Evolutionary conservation across 768 basidiomycete species (phyloP).

Genomic region (Suillus variegatus): DNA sequence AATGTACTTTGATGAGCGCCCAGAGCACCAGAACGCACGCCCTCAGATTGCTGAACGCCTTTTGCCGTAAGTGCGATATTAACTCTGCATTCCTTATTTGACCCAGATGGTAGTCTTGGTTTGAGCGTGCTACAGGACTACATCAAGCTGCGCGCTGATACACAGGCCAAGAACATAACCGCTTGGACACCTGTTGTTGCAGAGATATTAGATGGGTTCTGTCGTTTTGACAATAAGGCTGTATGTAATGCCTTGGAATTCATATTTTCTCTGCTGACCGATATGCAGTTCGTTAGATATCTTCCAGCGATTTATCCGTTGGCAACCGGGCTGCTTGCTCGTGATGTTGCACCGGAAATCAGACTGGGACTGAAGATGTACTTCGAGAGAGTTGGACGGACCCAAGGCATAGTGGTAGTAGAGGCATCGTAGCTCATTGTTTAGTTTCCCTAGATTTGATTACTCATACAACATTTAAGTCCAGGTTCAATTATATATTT

Average conservation of each 20-base stretch:
- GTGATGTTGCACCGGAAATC: constrained; percentile 84
- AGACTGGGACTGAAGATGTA: constrained; percentile 77
- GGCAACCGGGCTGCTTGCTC: constrained; percentile 78
- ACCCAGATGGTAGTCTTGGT: constrained; percentile 60
- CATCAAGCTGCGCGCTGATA: constrained; percentile 84
- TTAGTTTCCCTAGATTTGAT: constrained; percentile 16
- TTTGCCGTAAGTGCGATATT: constrained; percentile 56
- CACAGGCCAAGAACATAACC: constrained; percentile 90
- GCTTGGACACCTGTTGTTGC: constrained; percentile 99
- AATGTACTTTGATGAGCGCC: constrained; percentile 93
- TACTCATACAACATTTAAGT: constrained; percentile 26
- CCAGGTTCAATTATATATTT: constrained; percentile 18
- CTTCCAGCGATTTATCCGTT: constrained; percentile 90
- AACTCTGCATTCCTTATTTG: neutral
- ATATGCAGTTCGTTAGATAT: constrained; percentile 77
- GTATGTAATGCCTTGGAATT: constrained; percentile 51
- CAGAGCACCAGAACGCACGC: constrained; percentile 82
- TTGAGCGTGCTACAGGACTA: constrained; percentile 90
- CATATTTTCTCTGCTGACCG: constrained; percentile 9
- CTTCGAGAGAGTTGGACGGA: constrained; percentile 76
- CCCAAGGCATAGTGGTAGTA: constrained; percentile 73
- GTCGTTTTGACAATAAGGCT: constrained; percentile 85
- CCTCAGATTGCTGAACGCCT: constrained; percentile 77
- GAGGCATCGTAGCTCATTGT: constrained; percentile 48
- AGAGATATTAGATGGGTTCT: constrained; percentile 90